Conservation (phyloP, 31 red algal species). For the Odonthalia washingtoniensis region DNA sequence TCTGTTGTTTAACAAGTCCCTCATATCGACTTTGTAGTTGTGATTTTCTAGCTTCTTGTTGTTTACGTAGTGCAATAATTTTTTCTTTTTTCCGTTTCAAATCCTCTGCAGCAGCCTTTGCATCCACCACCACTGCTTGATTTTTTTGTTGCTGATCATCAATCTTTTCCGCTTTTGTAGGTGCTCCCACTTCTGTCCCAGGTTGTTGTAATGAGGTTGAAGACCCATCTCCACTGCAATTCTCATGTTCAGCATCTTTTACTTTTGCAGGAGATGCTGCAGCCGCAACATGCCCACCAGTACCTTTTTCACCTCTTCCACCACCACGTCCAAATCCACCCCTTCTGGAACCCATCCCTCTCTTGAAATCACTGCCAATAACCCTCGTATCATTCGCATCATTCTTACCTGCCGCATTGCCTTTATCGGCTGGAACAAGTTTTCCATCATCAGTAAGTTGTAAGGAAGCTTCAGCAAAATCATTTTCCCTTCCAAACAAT, state of each 20-base stretch:
- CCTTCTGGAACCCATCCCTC: background rate
- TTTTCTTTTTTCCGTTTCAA: slow-evolving; percentile 54
- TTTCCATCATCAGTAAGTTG: slow-evolving; percentile 50
- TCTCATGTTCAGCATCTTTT: background rate
- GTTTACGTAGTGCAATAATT: slow-evolving; percentile 52
- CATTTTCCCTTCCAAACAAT: slow-evolving; percentile 55
- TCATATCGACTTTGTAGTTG: slow-evolving; percentile 27
- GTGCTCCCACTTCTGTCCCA: background rate
- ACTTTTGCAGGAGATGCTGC: no score
- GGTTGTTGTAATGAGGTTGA: background rate
- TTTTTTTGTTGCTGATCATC: slow-evolving; percentile 4
- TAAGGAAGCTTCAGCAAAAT: slow-evolving; percentile 52
- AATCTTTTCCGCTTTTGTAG: background rate
- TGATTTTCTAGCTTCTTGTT: slow-evolving; percentile 52
- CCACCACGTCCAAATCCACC: background rate
- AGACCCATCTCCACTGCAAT: background rate
- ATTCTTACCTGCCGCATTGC: background rate
- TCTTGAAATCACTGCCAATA: background rate
- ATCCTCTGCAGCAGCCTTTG: slow-evolving; percentile 66
- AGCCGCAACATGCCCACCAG: no score
- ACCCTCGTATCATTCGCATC: no score
- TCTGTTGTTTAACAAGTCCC: slow-evolving; percentile 51
- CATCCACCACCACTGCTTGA: background rate
- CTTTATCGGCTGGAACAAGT: slow-evolving; percentile 3
- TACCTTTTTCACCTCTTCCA: no score